Conservation (phyloP, 495 filamentous ascomycete genomes). For the Podospora pseudocomata region DNA sequence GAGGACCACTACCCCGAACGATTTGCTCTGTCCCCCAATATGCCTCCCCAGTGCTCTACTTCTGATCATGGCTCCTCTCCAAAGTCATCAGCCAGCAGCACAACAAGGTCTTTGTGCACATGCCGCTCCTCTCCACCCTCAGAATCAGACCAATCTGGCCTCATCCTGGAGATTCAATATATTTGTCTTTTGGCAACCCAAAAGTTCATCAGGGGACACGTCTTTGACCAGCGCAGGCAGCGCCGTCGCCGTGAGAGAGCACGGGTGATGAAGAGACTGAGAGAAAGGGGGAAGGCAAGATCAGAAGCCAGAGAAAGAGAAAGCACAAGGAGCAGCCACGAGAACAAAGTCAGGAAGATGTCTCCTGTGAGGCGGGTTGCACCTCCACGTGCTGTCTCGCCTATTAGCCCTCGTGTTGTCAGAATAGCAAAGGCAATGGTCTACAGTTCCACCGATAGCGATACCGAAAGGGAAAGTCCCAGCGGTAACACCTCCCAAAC, state of each 20-base stretch:
- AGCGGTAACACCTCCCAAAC: too few species aligned
- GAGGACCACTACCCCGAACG: background rate
- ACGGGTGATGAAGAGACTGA: background rate
- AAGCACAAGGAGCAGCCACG: background rate
- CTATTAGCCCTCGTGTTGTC: too few species aligned
- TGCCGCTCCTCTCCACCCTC: background rate
- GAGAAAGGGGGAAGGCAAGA: background rate
- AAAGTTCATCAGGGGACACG: background rate
- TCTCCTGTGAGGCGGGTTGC: background rate
- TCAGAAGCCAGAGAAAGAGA: background rate
- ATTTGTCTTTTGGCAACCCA: background rate
- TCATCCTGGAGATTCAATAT: background rate
- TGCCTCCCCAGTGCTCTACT: background rate
- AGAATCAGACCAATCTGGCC: background rate
- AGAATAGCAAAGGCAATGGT: too few species aligned
- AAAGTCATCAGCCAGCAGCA: background rate
- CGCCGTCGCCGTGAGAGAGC: background rate
- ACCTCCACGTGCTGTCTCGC: too few species aligned
- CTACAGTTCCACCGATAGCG: background rate
- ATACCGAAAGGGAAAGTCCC: too few species aligned
- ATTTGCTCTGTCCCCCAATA: background rate
- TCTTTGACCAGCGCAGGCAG: background rate
- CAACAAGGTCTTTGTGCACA: background rate
- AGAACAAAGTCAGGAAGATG: background rate
- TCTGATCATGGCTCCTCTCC: background rate